Evolutionary conservation across 176 grass and related monocot species (phyloP).

Genomic region (Oryza punctata): DNA sequence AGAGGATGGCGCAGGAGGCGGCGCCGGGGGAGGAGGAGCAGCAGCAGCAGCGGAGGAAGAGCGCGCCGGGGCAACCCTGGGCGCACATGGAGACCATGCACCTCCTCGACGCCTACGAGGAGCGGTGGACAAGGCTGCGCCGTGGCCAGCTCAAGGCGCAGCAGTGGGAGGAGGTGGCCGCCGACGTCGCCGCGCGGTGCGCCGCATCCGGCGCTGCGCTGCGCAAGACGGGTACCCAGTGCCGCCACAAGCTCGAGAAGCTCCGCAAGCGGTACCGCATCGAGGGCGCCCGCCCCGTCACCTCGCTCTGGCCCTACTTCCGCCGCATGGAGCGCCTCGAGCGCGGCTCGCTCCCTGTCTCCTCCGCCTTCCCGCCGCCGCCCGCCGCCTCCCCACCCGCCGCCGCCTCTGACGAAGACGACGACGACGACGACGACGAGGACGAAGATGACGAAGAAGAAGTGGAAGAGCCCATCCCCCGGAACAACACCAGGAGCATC

Average conservation of each 20-base stretch:
- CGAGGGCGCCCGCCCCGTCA: constrained; percentile 65
- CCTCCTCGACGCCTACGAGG: constrained; percentile 93
- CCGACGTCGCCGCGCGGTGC: constrained; percentile 58
- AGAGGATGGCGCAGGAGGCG: constrained; percentile 29
- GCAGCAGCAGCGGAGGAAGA: constrained; percentile 42
- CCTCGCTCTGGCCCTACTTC: constrained; percentile 89
- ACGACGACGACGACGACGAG: constrained; percentile 33
- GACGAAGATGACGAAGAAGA: constrained; percentile 52
- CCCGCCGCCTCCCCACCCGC: constrained; percentile 19
- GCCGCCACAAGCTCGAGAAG: constrained; percentile 99
- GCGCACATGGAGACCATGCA: constrained; percentile 77
- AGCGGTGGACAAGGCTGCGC: constrained; percentile 70
- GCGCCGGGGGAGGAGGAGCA: constrained; percentile 4
- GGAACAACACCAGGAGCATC: constrained; percentile 74
- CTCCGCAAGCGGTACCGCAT: constrained; percentile 90
- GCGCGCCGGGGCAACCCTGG: constrained; percentile 82
- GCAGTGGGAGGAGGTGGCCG: constrained; percentile 92
- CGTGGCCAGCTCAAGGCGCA: constrained; percentile 95
- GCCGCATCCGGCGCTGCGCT: constrained; percentile 38
- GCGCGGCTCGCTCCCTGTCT: constrained; percentile 58
- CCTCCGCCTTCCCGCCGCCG: constrained; percentile 30
- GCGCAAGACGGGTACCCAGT: constrained; percentile 87
- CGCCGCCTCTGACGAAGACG: constrained; percentile 36
- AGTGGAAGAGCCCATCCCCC: constrained; percentile 37
- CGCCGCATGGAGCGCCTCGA: constrained; percentile 80